Conservation (phyloP, 306 rosid genomes). For the Acacia crassicarpa region DNA sequence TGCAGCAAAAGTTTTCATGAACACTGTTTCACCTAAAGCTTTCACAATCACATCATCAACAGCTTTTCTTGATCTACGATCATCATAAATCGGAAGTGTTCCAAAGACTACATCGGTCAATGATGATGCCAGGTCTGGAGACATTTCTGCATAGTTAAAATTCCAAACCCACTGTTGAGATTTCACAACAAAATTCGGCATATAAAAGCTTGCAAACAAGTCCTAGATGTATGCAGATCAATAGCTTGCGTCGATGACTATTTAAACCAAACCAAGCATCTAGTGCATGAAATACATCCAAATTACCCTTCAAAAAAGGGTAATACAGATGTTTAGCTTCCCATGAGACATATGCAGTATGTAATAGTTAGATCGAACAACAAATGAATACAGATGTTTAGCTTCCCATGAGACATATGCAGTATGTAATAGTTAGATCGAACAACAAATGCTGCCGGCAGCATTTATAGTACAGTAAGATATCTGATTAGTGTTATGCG, state of each 20-base stretch:
- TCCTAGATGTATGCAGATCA: constrained; percentile 14
- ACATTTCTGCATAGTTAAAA: constrained; percentile 60
- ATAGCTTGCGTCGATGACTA: not conserved
- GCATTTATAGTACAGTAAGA: not conserved
- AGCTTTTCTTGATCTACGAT: constrained; percentile 76
- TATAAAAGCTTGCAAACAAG: not conserved
- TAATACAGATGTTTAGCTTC: not conserved
- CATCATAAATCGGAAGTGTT: constrained; percentile 76
- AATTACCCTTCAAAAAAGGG: not conserved
- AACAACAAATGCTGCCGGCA: not conserved
- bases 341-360: not conserved
- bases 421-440: not conserved
- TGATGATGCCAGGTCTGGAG: constrained; percentile 51
- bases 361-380: not conserved
- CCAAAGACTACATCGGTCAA: constrained; percentile 67
- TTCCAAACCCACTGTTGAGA: constrained; percentile 20
- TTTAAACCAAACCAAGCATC: not conserved
- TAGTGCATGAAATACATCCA: not conserved
- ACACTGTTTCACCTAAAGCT: constrained; percentile 55
- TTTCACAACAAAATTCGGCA: constrained; percentile 1
- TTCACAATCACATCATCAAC: constrained; percentile 74
- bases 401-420: not conserved
- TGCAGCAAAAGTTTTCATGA: constrained; percentile 93
- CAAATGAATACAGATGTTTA: not conserved
- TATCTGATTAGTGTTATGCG: not conserved